Percentiles rank a stretch among this genome's conserved stretches.
phyloP scores from a whole-genome alignment of 2,329 filamentous ascomycete genomes.

The Botryosphaeria dothidea region DNA sequence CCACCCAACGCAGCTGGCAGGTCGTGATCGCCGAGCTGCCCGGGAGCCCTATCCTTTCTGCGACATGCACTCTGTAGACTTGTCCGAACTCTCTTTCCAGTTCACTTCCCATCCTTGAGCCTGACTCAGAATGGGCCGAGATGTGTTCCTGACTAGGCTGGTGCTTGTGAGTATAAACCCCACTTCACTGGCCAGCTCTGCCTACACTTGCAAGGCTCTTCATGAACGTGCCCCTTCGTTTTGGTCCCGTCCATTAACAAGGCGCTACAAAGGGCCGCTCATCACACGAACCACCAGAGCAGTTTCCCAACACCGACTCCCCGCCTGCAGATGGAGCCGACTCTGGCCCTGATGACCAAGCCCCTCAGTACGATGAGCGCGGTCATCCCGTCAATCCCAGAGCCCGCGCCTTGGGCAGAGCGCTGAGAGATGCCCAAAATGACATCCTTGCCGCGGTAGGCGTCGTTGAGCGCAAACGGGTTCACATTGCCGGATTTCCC shows the following conservation, averaged over 20 bases:
- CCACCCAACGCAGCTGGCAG: neutral
- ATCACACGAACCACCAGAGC: constrained; percentile 38
- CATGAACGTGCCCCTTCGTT: no score
- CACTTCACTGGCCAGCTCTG: neutral
- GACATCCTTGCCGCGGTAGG: constrained; percentile 50
- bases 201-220: neutral
- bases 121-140: constrained; percentile 15
- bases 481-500: constrained; percentile 5
- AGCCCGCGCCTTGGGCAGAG: constrained; percentile 41
- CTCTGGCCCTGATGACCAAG: neutral
- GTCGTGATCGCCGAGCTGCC: neutral
- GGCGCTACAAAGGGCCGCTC: constrained; percentile 38
- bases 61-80: neutral
- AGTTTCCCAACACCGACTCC: constrained; percentile 13
- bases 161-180: constrained; percentile 15
- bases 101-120: neutral
- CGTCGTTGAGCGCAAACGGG: constrained; percentile 44
- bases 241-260: neutral
- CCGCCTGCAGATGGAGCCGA: neutral
- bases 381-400: constrained; percentile 46
- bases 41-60: neutral
- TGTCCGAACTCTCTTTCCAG: neutral
- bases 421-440: constrained; percentile 48
- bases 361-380: constrained; percentile 43
- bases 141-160: constrained; percentile 20